Percentiles rank a stretch among this genome's conserved stretches.
phyloP scores from a whole-genome alignment of 108 stramenopile species.

The Cyclotella cryptica region DNA sequence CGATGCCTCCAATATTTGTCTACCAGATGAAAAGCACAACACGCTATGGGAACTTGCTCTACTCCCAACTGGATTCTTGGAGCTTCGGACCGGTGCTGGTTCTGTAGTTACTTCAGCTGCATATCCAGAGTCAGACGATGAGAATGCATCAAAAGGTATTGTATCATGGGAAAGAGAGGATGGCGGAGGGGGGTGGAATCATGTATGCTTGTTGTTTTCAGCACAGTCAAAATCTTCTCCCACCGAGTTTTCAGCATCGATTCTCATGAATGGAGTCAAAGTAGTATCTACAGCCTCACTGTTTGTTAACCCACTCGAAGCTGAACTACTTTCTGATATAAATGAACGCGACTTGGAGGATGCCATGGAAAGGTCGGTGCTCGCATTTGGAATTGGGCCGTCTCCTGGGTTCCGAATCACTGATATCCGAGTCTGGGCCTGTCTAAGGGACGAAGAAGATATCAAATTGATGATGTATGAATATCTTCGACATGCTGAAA shows the following conservation, averaged over 20 bases:
- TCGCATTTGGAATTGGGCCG: conserved; percentile 80
- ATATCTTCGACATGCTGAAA: conserved; percentile 79
- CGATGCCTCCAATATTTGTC: conserved; percentile 70
- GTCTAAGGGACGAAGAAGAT: conserved; percentile 75
- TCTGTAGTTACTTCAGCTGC: conserved; percentile 47
- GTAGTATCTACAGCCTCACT: conserved; percentile 46
- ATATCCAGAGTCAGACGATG: conserved; percentile 38
- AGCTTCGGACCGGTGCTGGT: conserved; percentile 74
- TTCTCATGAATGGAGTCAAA: conserved; percentile 64
- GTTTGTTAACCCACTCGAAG: conserved; percentile 55
- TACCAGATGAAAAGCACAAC: conserved; percentile 62
- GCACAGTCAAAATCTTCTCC: conserved; percentile 36
- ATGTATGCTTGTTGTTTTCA: conserved; percentile 76
- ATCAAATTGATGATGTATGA: conserved; percentile 86
- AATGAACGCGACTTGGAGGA: conserved; percentile 73
- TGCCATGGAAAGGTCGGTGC: conserved; percentile 66
- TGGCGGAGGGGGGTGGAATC: conserved; percentile 84
- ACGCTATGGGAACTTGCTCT: conserved; percentile 85
- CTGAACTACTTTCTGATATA: conserved; percentile 35
- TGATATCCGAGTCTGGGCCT: conserved; percentile 88
- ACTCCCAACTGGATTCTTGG: conserved; percentile 70
- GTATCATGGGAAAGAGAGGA: conserved; percentile 61
- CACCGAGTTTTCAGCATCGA: conserved; percentile 56
- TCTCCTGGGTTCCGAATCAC: conserved; percentile 73
- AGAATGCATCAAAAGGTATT: conserved; percentile 44